phyloP scores from a whole-genome alignment of 306 rosid species.

The Malus sieversii region DNA sequence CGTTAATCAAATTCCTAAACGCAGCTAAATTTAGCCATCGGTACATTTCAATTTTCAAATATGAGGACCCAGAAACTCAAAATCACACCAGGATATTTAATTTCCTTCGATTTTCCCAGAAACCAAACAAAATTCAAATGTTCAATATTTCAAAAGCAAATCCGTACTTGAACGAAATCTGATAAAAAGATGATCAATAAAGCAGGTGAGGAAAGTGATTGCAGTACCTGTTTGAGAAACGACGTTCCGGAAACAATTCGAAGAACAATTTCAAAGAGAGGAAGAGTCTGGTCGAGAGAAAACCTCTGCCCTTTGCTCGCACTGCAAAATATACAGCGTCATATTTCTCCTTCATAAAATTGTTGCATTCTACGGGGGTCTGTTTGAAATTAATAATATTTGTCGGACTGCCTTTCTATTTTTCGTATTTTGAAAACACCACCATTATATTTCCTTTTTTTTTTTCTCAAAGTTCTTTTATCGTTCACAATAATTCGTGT shows the following conservation, averaged over 20 bases:
- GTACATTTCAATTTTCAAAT: not conserved
- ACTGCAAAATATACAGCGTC: not conserved
- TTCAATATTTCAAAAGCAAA: not conserved
- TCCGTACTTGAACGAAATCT: not conserved
- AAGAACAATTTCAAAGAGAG: constrained; percentile 11
- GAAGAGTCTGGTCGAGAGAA: constrained; percentile 21
- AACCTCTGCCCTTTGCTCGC: constrained; percentile 23
- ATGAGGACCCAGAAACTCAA: constrained; percentile 2
- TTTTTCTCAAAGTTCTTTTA: not conserved
- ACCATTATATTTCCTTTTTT: not conserved
- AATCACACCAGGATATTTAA: not conserved
- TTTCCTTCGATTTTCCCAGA: not conserved
- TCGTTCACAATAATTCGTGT: too few relatives aligned
- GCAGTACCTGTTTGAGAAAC: constrained; percentile 27
- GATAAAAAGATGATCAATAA: not conserved
- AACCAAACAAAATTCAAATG: not conserved
- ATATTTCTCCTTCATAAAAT: not conserved
- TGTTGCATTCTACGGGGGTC: not conserved
- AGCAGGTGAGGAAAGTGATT: not conserved
- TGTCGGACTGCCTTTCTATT: not conserved
- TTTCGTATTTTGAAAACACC: not conserved
- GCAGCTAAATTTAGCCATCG: not conserved
- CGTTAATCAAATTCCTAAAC: not conserved
- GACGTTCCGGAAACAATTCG: constrained; percentile 15
- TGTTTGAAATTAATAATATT: not conserved